Base-by-base conservation (phyloP, 1,139 yeast genomes). In the Pichia sp. region DNA sequence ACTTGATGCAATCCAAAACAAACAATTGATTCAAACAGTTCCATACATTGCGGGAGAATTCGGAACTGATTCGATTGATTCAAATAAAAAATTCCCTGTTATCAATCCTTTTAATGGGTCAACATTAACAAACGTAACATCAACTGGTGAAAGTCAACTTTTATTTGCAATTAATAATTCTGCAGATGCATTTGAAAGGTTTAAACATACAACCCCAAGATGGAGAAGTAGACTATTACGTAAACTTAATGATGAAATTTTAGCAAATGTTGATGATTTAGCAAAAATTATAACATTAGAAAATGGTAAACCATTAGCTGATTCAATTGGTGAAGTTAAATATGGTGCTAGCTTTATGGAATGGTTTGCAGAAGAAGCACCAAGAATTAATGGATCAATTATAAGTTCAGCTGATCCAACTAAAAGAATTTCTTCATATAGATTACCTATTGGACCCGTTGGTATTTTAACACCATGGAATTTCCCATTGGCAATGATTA, bases 401-500 rank as follows among this genome's bases (percentile, higher is more conserved):
- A 81, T 87, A 49, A 82, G 80, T 43, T 83, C 95, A 3, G 66
- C 76, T 25, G 73, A 70, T 56, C 65, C 78, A 30, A 57, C 66
- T 31, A 78, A 73, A 60, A 73, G 89, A 56, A 82, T 84, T 38
- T 65, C 78, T 51, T 77, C 95, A 1, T 57, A 78, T 44, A 80
- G 80, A 59, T 89, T 84, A 61, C 95, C 96, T 16, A 74, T 90
- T 43, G 97, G 97, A 23, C 95, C 87, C 1, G 87, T 92, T 57
- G 96, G 95, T 28, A 78, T 90, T 49, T 71, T 90, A 55, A 87
- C 96, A 4, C 97, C 97, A 22, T 90, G 97, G 97, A 90, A 90
- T 65, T 90, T 90, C 68, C 97, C 97, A 20, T 72, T 83, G 43
- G 95, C 96, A 6, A 90, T 90, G 97, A 86, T 90, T 51, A 79